These are phyloP conservation scores for Trametes coccinea DNA, from an alignment of 768 basidiomycete species.

Conservation along the genomic window DNA sequence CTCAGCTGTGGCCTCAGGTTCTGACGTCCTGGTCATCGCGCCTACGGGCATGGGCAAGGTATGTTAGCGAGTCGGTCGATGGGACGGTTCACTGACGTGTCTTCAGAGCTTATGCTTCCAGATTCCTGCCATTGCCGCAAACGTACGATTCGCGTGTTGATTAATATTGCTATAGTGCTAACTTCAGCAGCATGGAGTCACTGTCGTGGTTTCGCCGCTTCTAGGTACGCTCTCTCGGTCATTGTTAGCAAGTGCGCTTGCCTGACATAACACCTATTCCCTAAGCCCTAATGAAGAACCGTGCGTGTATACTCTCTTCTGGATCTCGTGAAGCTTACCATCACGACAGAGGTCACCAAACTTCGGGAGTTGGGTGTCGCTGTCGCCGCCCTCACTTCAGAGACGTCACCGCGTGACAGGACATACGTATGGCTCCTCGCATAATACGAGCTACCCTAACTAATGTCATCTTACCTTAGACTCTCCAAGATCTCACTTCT, in stretches of 20 bases:
- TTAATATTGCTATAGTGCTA: background rate
- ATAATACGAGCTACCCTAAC: background rate
- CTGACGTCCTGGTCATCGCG: conserved; percentile 77
- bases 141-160: conserved; percentile 38
- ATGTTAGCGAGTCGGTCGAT: background rate
- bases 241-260: too few species aligned
- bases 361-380: conserved; percentile 54
- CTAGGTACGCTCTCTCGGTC: conserved; percentile 48
- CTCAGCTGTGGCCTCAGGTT: conserved; percentile 40
- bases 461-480: conserved; percentile 40
- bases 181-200: conserved; percentile 56
- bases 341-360: conserved; percentile 57
- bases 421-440: conserved; percentile 42
- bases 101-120: conserved; percentile 82
- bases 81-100: background rate
- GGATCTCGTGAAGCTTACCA: too few species aligned
- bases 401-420: conserved; percentile 56
- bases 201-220: conserved; percentile 76
- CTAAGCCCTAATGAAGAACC: conserved; percentile 80
- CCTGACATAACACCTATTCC: too few species aligned
- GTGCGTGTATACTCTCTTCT: conserved; percentile 39
- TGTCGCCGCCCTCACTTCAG: conserved; percentile 67
- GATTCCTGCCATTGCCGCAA: conserved; percentile 69
- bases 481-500: conserved; percentile 59
- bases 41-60: conserved; percentile 93